phyloP scores from a whole-genome alignment of 257 asterid species.

The Knoxia roxburghii region DNA sequence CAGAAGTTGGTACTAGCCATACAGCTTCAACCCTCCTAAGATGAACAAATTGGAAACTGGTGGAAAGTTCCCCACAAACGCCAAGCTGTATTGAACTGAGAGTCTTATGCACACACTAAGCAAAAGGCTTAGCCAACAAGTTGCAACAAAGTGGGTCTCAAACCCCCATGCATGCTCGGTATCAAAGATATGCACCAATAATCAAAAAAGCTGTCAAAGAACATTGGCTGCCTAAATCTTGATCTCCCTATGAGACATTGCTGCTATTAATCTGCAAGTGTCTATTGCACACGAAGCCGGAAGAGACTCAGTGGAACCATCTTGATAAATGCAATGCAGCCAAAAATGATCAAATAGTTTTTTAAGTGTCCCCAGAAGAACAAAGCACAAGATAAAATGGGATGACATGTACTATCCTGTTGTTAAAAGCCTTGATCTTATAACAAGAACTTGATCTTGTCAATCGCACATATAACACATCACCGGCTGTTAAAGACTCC shows the following conservation, averaged over 20 bases:
- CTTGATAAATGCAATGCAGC: background rate
- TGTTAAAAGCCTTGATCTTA: background rate
- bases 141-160: slow-evolving; percentile 2
- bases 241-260: background rate
- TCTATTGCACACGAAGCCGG: background rate
- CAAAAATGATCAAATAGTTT: background rate
- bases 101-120: background rate
- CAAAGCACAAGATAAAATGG: background rate
- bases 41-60: background rate
- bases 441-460: background rate
- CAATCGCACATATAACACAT: slow-evolving; percentile 1
- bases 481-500: slow-evolving; percentile 1
- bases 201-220: background rate
- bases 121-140: background rate
- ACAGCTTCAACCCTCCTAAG: slow-evolving; percentile 11
- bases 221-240: background rate
- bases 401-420: slow-evolving; percentile 5
- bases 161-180: slow-evolving; percentile 6
- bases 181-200: slow-evolving; percentile 7
- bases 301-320: background rate
- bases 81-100: background rate
- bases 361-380: background rate
- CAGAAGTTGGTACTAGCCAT: slow-evolving; percentile 1
- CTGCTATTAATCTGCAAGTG: background rate
- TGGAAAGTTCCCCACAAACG: background rate